Evolutionary conservation across 306 rosid genomes (phyloP).

Genomic region (Quercus cerris): DNA sequence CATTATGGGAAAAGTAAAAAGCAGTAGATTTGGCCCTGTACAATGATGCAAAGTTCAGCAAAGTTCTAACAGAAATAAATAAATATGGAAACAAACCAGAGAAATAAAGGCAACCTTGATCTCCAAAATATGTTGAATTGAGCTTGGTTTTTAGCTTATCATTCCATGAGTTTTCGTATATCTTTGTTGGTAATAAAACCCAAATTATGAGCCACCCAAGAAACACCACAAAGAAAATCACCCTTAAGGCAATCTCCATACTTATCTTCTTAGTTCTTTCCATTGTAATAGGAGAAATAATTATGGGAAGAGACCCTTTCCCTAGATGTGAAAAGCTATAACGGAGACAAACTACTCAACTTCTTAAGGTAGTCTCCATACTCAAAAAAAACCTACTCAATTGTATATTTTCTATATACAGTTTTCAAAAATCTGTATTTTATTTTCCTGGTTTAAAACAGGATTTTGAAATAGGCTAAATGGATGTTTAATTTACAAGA

Average conservation of each 20-base stretch:
- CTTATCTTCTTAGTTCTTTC: slow-evolving; percentile 3
- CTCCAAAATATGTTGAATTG: slow-evolving; percentile 50
- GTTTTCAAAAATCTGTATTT: no score
- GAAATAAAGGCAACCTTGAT: slow-evolving; percentile 33
- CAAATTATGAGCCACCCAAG: slow-evolving; percentile 52
- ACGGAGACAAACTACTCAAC: neutral
- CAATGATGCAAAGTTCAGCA: neutral
- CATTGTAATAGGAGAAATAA: neutral
- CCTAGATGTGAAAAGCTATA: neutral
- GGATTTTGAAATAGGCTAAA: no score
- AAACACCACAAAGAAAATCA: slow-evolving; percentile 34
- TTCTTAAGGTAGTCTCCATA: neutral
- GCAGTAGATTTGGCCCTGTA: slow-evolving; percentile 55
- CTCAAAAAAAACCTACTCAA: no score
- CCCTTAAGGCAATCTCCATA: slow-evolving; percentile 19
- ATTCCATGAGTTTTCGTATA: slow-evolving; percentile 36
- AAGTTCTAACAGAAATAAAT: neutral
- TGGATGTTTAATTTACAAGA: no score
- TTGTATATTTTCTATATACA: no score
- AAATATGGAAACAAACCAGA: neutral
- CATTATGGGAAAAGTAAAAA: slow-evolving; percentile 60
- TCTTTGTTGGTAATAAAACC: slow-evolving; percentile 53
- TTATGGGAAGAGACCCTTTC: neutral
- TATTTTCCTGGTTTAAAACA: no score
- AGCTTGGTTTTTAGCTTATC: slow-evolving; percentile 32